Conservation (phyloP, 208 protist species). For the Leishmania mexicana region DNA sequence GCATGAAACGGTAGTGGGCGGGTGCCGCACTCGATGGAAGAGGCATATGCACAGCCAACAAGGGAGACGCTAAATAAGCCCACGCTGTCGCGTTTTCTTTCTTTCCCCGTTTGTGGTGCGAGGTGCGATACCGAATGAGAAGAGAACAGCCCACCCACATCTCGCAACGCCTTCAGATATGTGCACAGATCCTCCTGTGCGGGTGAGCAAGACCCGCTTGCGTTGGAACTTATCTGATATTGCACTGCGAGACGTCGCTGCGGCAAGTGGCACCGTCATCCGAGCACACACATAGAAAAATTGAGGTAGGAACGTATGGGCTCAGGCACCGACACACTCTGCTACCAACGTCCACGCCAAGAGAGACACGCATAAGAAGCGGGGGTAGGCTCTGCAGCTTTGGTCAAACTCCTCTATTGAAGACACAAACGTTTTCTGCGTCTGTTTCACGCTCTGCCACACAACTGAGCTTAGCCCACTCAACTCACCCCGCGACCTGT, state of each 20-base stretch:
- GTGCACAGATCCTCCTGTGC: background rate
- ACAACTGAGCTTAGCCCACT: too few relatives aligned
- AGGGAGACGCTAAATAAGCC: background rate
- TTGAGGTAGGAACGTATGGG: background rate
- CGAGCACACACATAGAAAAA: background rate
- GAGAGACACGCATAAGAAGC: background rate
- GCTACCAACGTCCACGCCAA: background rate
- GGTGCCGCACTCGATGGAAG: background rate
- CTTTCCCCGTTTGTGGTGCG: too few relatives aligned
- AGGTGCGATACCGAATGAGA: background rate
- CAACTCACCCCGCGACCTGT: background rate
- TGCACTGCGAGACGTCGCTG: background rate
- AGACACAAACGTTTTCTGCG: background rate
- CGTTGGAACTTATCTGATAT: background rate
- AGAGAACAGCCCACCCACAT: background rate
- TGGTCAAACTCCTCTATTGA: background rate
- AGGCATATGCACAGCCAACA: background rate
- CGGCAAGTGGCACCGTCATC: background rate
- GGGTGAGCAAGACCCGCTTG: background rate
- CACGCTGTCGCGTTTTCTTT: too few relatives aligned
- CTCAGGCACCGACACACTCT: background rate
- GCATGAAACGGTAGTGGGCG: background rate
- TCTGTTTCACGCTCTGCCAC: too few relatives aligned
- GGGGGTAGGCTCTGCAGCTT: background rate
- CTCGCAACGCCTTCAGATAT: background rate